Conservation (phyloP, 495 filamentous ascomycete genomes). For the Annulohypoxylon bovei region DNA sequence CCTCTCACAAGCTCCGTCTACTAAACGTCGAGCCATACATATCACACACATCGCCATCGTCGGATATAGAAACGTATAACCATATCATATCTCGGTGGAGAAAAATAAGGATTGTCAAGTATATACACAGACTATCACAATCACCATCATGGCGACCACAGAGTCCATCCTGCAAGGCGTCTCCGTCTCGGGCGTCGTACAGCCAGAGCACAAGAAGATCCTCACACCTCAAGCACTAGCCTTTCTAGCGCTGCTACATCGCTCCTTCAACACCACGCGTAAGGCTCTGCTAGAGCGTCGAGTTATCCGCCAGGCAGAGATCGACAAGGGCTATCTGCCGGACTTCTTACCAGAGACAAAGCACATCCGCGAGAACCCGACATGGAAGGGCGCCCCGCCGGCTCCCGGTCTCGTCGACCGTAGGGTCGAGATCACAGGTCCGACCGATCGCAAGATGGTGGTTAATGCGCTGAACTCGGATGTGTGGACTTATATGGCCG, state of each 20-base stretch:
- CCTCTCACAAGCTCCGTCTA: neutral
- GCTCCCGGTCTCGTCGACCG: conserved; percentile 94
- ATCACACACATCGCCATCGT: neutral
- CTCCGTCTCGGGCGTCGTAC: conserved; percentile 79
- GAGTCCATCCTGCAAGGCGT: conserved; percentile 88
- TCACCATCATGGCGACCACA: conserved; percentile 70
- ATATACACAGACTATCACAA: neutral
- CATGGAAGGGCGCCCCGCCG: conserved; percentile 94
- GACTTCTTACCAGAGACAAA: conserved; percentile 97
- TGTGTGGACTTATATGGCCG: conserved; percentile 99
- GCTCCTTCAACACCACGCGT: conserved; percentile 90
- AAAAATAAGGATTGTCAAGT: neutral
- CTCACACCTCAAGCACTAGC: conserved; percentile 89
- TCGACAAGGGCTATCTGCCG: conserved; percentile 89
- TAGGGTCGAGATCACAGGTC: conserved; percentile 98
- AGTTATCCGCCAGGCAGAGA: conserved; percentile 86
- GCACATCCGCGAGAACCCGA: conserved; percentile 91
- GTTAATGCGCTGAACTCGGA: conserved; percentile 97
- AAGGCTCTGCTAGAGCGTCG: conserved; percentile 91
- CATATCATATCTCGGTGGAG: conserved; percentile 4
- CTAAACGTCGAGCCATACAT: neutral
- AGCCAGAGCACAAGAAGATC: conserved; percentile 85
- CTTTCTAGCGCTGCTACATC: conserved; percentile 93
- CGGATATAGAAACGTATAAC: neutral
- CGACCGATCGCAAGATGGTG: conserved; percentile 99